These are phyloP conservation scores for rapeseed (Brassica napus) DNA, from an alignment of 345 rosid genomes.

Conservation along the genomic window Da-Ae NC_063436.1:3779001-3779500, in stretches of 20 bases:
- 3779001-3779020: constrained; percentile 61
- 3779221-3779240: constrained; percentile 98
- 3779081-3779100: constrained; percentile 62
- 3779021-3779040: constrained; percentile 67
- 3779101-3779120: constrained; percentile 78
- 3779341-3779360: no score
- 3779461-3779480: no score
- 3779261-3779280: constrained; percentile 52
- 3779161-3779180: constrained; percentile 77
- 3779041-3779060: constrained; percentile 56
- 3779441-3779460: no score
- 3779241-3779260: constrained; percentile 76
- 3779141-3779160: constrained; percentile 47
- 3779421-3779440: no score
- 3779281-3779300: constrained; percentile 93
- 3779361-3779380: no score
- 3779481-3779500: no score
- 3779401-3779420: no score
- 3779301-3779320: constrained; percentile 99
- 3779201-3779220: constrained; percentile 85
- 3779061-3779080: constrained; percentile 62
- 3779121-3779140: constrained; percentile 78
- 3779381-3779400: no score
- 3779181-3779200: constrained; percentile 85
- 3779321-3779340: background rate